Evolutionary conservation across 2,329 filamentous ascomycete species (phyloP).

Genomic region (Aaosphaeria pasadenensis): DNA sequence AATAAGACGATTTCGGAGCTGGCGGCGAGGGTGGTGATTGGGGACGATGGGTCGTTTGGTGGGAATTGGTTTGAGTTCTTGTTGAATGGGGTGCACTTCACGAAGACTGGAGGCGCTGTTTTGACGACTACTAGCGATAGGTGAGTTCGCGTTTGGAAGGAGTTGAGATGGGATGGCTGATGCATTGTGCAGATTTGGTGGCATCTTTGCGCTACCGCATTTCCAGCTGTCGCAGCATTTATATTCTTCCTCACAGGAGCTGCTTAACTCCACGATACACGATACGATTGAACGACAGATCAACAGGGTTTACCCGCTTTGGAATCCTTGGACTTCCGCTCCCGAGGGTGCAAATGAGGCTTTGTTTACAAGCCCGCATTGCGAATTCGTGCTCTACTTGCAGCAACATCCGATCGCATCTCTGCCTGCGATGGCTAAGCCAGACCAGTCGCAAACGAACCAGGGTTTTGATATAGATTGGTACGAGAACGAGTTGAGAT

Average conservation of each 20-base stretch:
- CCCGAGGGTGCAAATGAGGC: slow-evolving; percentile 57
- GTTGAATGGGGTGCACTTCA: slow-evolving; percentile 83
- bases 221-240: slow-evolving; percentile 60
- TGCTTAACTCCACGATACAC: slow-evolving; percentile 72
- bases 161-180: background rate
- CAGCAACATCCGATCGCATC: slow-evolving; percentile 63
- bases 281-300: slow-evolving; percentile 65
- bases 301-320: slow-evolving; percentile 49
- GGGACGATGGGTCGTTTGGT: slow-evolving; percentile 63
- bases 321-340: slow-evolving; percentile 74
- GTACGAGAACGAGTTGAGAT: slow-evolving; percentile 59
- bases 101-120: slow-evolving; percentile 72
- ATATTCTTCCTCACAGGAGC: slow-evolving; percentile 46
- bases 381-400: slow-evolving; percentile 84
- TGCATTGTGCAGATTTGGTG: slow-evolving; percentile 54
- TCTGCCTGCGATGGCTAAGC: slow-evolving; percentile 10
- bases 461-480: slow-evolving; percentile 41
- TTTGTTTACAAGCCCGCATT: slow-evolving; percentile 66
- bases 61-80: slow-evolving; percentile 77
- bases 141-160: slow-evolving; percentile 36
- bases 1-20: slow-evolving; percentile 61
- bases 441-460: slow-evolving; percentile 16
- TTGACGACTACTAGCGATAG: slow-evolving; percentile 91
- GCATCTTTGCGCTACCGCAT: slow-evolving; percentile 85
- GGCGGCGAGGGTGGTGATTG: slow-evolving; percentile 66